Conservation (phyloP, 2,329 filamentous ascomycete species). For the Ilyonectria sp. region DNA sequence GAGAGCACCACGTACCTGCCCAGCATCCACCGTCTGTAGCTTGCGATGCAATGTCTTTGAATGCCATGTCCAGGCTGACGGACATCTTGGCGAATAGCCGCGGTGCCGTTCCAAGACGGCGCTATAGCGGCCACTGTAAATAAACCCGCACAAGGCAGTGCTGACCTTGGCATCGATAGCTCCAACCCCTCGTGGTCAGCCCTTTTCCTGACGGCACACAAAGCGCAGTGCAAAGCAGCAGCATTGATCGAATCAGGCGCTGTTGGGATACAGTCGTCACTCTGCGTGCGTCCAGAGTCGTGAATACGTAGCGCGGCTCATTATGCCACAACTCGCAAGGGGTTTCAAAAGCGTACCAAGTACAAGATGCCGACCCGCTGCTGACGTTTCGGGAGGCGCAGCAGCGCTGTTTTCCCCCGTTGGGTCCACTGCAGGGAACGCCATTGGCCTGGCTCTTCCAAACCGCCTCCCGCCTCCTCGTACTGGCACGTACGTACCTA, state of each 20-base stretch:
- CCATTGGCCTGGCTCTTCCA: constrained; percentile 6
- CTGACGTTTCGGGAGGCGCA: constrained; percentile 33
- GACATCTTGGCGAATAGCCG: neutral
- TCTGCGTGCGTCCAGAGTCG: neutral
- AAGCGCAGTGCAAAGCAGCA: neutral
- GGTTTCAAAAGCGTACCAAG: constrained; percentile 26
- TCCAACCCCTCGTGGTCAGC: neutral
- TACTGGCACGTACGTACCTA: neutral
- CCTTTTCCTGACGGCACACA: neutral
- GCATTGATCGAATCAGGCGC: neutral
- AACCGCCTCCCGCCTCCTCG: constrained; percentile 10
- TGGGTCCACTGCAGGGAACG: neutral
- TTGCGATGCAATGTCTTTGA: too few relatives aligned
- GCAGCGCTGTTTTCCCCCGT: constrained; percentile 16
- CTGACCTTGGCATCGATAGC: neutral
- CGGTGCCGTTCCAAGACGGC: neutral
- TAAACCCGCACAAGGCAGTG: neutral
- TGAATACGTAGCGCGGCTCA: neutral
- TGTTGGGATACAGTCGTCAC: neutral
- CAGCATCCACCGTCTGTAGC: neutral
- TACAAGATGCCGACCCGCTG: constrained; percentile 19
- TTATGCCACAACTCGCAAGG: neutral
- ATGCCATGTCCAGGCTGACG: neutral
- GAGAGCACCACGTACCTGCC: neutral
- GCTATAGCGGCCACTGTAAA: neutral